A percentile compares a stretch with the other conserved stretches of the same genome.
These are phyloP conservation scores for Spizellomyces punctatus DNA, from an alignment of 192 early-diverging fungal genomes.

Conservation along the genomic window DNA sequence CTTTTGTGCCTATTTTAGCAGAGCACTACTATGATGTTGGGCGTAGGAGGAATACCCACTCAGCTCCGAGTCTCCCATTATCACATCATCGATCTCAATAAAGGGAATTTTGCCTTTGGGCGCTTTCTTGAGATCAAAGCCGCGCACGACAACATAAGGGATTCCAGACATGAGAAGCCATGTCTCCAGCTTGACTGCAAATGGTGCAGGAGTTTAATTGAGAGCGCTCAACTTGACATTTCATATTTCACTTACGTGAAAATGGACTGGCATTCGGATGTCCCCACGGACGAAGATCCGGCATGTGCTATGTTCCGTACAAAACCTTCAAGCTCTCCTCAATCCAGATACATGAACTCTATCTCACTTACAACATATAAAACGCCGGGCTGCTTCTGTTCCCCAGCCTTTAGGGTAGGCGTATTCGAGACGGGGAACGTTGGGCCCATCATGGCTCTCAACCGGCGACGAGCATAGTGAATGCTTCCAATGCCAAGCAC, in stretches of 20 bases:
- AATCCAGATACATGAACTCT: neutral
- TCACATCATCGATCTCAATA: conserved; percentile 36
- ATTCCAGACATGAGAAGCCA: conserved; percentile 32
- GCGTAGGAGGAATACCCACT: conserved; percentile 9
- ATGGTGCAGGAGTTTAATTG: neutral
- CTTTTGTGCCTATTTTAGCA: neutral
- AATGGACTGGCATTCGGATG: conserved; percentile 40
- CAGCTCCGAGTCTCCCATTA: conserved; percentile 40
- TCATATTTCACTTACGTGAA: conserved; percentile 21
- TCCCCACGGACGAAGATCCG: conserved; percentile 36
- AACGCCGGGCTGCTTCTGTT: conserved; percentile 23
- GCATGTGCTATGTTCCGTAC: conserved; percentile 15
- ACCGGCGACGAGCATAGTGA: conserved; percentile 3
- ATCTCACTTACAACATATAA: conserved; percentile 30
- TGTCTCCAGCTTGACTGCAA: conserved; percentile 30
- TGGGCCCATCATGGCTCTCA: conserved; percentile 13
- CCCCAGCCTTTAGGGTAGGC: conserved; percentile 12
- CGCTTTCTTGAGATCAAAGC: conserved; percentile 33
- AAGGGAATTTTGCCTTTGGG: conserved; percentile 44
- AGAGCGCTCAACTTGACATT: neutral
- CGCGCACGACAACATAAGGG: conserved; percentile 32
- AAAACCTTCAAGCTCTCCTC: conserved; percentile 1
- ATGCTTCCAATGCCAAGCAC: neutral
- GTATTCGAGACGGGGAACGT: conserved; percentile 15
- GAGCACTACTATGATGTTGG: neutral